Evolutionary conservation across 345 rosid species (phyloP).

Genomic region (Microthlaspi erraticum): DNA sequence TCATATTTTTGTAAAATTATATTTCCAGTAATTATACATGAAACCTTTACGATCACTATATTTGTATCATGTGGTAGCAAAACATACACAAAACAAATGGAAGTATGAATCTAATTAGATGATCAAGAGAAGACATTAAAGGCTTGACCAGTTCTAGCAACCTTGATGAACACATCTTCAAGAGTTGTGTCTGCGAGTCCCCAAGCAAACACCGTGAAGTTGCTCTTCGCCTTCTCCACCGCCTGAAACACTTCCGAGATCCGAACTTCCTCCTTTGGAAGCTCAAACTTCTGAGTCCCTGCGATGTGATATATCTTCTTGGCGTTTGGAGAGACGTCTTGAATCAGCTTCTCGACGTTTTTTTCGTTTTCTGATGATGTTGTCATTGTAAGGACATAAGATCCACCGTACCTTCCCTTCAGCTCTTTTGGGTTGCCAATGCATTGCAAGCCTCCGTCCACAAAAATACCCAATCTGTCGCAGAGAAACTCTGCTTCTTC

Average conservation of each 20-base stretch:
- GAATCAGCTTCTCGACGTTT: constrained; percentile 70
- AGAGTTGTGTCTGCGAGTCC: constrained; percentile 92
- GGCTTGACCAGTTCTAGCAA: constrained; percentile 62
- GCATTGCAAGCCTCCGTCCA: constrained; percentile 88
- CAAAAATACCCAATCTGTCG: constrained; percentile 87
- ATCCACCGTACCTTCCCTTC: constrained; percentile 86
- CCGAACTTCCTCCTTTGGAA: constrained; percentile 76
- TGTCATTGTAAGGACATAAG: constrained; percentile 86
- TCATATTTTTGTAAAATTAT: background rate
- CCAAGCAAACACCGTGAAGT: constrained; percentile 86
- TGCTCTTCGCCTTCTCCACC: constrained; percentile 79
- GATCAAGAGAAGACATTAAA: constrained; percentile 59
- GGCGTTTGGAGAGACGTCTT: constrained; percentile 66
- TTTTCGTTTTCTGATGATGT: constrained; percentile 63
- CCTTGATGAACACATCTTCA: constrained; percentile 98
- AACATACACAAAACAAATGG: constrained; percentile 19
- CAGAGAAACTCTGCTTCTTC: constrained; percentile 97
- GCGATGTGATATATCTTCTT: constrained; percentile 77
- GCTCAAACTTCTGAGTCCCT: constrained; percentile 97
- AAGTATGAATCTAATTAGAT: constrained; percentile 9
- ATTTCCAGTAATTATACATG: constrained; percentile 27
- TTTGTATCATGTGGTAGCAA: constrained; percentile 15
- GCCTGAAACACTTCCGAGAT: constrained; percentile 79
- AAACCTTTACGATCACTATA: background rate
- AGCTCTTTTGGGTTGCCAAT: constrained; percentile 93